These are phyloP conservation scores for Gloeostereum incarnatum DNA, from an alignment of 768 basidiomycete genomes.

Conservation along the genomic window DNA sequence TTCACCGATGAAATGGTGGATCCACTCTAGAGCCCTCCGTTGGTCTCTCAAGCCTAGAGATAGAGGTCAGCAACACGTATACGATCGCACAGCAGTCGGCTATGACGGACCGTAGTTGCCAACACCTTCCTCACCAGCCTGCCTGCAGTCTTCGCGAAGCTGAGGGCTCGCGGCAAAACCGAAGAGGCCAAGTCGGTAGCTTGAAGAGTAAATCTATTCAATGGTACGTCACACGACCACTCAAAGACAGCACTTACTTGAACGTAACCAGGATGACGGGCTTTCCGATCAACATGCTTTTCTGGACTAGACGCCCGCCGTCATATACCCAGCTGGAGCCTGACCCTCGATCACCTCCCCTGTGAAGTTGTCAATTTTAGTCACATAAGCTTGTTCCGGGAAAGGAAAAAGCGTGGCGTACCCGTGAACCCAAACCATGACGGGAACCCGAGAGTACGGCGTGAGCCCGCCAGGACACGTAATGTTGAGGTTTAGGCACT, in stretches of 20 bases:
- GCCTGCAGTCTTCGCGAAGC: slow-evolving; percentile 58
- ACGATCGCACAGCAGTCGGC: background rate
- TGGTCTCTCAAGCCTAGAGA: slow-evolving; percentile 53
- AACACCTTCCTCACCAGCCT: slow-evolving; percentile 57
- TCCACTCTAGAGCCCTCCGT: slow-evolving; percentile 53
- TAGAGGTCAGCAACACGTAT: slow-evolving; percentile 5
- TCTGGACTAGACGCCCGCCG: slow-evolving; percentile 60
- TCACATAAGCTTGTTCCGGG: too few relatives aligned
- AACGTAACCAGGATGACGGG: slow-evolving; percentile 66
- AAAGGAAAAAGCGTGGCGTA: slow-evolving; percentile 21
- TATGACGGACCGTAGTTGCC: slow-evolving; percentile 65
- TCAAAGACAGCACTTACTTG: slow-evolving; percentile 42
- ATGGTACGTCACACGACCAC: slow-evolving; percentile 9
- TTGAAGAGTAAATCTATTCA: slow-evolving; percentile 14
- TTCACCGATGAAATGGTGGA: slow-evolving; percentile 45
- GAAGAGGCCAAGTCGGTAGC: slow-evolving; percentile 70
- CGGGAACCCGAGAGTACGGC: slow-evolving; percentile 48
- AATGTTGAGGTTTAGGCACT: slow-evolving; percentile 74
- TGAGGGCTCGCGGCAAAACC: slow-evolving; percentile 65
- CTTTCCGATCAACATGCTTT: slow-evolving; percentile 51
- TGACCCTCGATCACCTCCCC: slow-evolving; percentile 64
- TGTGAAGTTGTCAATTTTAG: slow-evolving; percentile 21
- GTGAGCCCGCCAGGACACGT: slow-evolving; percentile 57
- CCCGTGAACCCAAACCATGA: slow-evolving; percentile 89
- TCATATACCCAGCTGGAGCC: slow-evolving; percentile 77